Evolutionary conservation across 2,329 filamentous ascomycete species (phyloP), one percentile per base, ranked within the genome.

Genomic region (Colletotrichum noveboracense): DNA sequence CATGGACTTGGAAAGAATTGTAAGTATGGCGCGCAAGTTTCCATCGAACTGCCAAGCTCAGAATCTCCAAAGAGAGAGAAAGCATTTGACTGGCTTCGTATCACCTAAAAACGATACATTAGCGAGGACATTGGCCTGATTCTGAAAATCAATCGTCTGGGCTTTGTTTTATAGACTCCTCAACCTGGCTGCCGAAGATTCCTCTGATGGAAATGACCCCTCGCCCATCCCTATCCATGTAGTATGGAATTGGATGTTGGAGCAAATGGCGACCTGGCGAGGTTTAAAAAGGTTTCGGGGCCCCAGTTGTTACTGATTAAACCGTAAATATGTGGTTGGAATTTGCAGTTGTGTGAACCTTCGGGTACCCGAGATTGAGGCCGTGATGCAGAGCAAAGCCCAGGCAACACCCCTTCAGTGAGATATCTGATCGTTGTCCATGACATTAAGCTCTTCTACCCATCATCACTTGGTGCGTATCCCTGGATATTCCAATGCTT

Each of bases 371-470:
- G 16, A 1, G 16, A 38, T 48, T 48, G n/a, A 48, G 0, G 2
- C n/a, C 43, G 2, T 7, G 10, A 21, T 21, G n/a, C 43, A 21
- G 1, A 21, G 43, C 6, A n/a, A 48, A 21, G n/a, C 43, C 6
- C n/a, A 13, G 43, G 0, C 10, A 48, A 48, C 10, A 48, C 4
- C 2, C 0, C 43, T 48, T 48, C n/a, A 0, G 10, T 21, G 10
- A 0, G 1, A 48, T 1, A 6, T 1, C 1, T 13, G 3, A 7
- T 21, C 6, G 6, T 13, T 13, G 2, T 1, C 43, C 10, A 48
- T 52, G 10, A 5, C 10, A 52, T 10, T 13, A 21, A 13, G 43
- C n/a, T 48, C 43, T 13, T 48, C 43, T 48, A 0, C 1, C n/a
- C 18, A 13, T 48, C 43, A 7, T 48, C 43, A 21, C 43, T 21